phyloP scores from a whole-genome alignment of 31 red algal genomes.

The Odonthalia washingtoniensis region DNA sequence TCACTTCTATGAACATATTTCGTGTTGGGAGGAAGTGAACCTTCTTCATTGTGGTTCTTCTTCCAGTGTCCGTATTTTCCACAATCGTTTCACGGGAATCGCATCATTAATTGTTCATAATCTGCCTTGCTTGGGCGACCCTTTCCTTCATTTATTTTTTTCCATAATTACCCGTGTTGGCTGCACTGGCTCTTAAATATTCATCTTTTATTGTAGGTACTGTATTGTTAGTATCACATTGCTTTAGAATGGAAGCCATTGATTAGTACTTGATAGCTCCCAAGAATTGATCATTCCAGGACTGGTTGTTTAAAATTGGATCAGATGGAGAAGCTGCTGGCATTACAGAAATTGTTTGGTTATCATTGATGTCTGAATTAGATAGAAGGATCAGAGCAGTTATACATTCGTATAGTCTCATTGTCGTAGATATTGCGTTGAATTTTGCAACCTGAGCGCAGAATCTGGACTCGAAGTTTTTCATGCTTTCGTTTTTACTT shows the following conservation, averaged over 20 bases:
- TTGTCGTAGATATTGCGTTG: background rate
- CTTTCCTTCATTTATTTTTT: background rate
- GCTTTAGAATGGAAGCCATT: background rate
- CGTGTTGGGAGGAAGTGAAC: slow-evolving; percentile 19
- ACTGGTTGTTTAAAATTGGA: background rate
- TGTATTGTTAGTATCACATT: background rate
- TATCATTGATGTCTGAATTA: background rate
- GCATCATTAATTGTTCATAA: background rate
- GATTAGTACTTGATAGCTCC: background rate
- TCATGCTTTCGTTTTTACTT: background rate
- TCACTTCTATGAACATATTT: background rate
- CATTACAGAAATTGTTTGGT: background rate
- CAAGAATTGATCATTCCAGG: background rate
- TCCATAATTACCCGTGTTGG: background rate
- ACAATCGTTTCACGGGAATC: slow-evolving; percentile 16
- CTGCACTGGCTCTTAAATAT: background rate
- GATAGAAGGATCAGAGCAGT: background rate
- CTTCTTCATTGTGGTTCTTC: slow-evolving; percentile 34
- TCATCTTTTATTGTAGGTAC: background rate
- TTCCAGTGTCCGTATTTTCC: slow-evolving; percentile 52
- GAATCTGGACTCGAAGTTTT: background rate
- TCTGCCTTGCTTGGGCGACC: background rate
- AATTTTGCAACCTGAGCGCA: background rate
- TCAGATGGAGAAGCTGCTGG: background rate
- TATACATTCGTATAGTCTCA: background rate